phyloP scores from a whole-genome alignment of 495 filamentous ascomycete species.

The Penicillium taxi region DNA sequence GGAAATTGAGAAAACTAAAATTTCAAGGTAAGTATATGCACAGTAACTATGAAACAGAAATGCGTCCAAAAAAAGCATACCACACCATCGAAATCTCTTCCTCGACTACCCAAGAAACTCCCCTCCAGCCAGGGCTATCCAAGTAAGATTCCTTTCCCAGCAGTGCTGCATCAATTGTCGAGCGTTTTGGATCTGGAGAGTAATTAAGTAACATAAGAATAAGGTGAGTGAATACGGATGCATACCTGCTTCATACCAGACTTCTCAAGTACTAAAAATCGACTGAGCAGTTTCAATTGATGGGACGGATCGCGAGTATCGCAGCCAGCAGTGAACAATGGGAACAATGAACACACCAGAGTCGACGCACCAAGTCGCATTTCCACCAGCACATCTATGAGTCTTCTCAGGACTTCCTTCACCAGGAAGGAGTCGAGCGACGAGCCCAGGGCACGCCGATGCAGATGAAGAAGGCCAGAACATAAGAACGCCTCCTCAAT shows the following conservation, averaged over 20 bases:
- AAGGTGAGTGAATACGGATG: background rate
- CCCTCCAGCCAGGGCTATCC: constrained; percentile 35
- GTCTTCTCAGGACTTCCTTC: constrained; percentile 54
- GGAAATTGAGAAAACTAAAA: too few relatives aligned
- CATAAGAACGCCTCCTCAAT: constrained; percentile 75
- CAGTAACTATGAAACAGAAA: too few relatives aligned
- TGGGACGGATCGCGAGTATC: constrained; percentile 47
- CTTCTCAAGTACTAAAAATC: constrained; percentile 62
- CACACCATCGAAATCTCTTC: too few relatives aligned
- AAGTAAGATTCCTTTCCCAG: constrained; percentile 36
- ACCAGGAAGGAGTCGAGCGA: constrained; percentile 48
- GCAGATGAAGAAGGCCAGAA: constrained; percentile 70
- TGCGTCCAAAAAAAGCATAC: too few relatives aligned
- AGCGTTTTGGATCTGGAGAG: constrained; percentile 35
- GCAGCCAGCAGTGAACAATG: constrained; percentile 79
- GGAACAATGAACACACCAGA: constrained; percentile 71
- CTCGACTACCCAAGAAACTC: constrained; percentile 43
- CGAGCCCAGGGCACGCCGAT: constrained; percentile 61
- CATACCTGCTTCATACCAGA: constrained; percentile 69
- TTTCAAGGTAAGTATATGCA: too few relatives aligned
- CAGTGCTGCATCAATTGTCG: constrained; percentile 38
- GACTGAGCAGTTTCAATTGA: constrained; percentile 54
- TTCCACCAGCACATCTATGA: constrained; percentile 52
- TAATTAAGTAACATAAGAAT: background rate
- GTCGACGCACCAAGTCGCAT: constrained; percentile 60